These are phyloP conservation scores for Xylaria arbuscula DNA, from an alignment of 2,329 filamentous ascomycete genomes.

Conservation along the genomic window DNA sequence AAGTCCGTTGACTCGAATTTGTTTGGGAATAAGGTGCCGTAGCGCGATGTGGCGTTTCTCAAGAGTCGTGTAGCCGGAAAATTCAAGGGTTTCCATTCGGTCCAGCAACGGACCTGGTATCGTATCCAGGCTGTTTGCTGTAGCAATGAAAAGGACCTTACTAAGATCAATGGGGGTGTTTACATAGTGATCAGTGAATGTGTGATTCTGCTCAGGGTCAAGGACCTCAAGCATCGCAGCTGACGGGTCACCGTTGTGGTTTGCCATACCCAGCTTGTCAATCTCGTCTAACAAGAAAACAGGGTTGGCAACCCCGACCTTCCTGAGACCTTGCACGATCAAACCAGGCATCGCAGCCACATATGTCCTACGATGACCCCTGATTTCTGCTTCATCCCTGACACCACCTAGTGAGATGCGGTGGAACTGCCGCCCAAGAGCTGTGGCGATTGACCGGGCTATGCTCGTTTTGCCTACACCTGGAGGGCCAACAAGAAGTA, in stretches of 20 bases:
- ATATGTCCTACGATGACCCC: constrained; percentile 93
- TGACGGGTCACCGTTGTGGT: constrained; percentile 93
- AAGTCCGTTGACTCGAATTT: constrained; percentile 90
- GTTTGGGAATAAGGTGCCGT: constrained; percentile 95
- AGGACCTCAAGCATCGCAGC: constrained; percentile 98
- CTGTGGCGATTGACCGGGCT: constrained; percentile 90
- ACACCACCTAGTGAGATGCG: constrained; percentile 96
- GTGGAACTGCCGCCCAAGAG: constrained; percentile 94
- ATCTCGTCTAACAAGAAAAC: constrained; percentile 97
- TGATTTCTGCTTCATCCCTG: constrained; percentile 94
- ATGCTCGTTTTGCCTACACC: constrained; percentile 97
- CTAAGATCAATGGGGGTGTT: constrained; percentile 95
- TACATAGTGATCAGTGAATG: constrained; percentile 95
- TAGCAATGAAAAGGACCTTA: constrained; percentile 97
- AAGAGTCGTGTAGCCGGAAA: constrained; percentile 95
- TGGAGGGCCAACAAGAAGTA: constrained; percentile 91
- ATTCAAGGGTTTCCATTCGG: constrained; percentile 94
- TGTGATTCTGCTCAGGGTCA: constrained; percentile 96
- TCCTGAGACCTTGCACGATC: constrained; percentile 92
- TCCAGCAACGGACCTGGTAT: constrained; percentile 95
- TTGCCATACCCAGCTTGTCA: constrained; percentile 92
- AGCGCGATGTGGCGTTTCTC: constrained; percentile 96
- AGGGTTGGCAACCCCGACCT: constrained; percentile 94
- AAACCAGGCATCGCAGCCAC: constrained; percentile 99
- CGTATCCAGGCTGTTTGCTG: constrained; percentile 92